Base-by-base conservation (phyloP, 345 rosid genomes). In the Schrenkiella parvula region DNA sequence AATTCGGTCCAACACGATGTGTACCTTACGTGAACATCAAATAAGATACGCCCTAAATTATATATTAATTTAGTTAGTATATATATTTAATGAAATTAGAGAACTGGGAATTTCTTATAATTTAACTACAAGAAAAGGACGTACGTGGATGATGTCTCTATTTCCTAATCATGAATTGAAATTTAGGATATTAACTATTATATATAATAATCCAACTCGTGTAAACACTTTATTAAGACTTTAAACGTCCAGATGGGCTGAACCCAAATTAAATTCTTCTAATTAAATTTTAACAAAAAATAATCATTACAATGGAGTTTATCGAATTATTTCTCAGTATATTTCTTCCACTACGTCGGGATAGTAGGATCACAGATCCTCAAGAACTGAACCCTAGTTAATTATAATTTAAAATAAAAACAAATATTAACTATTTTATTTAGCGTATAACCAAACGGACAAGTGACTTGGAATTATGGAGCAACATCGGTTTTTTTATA, bases 91-190 rank as follows among this genome's bases (percentile, higher is more conserved):
- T 26, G 62, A 52, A 22, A 48, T 19, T 44, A 39, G 17, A 32
- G 54, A 29, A 14, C 12, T 38, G 11, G 64, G 10, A 68, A 68
- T 17, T 29, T 56, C 26, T 26, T 25, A 55, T 43, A 43, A 5
- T 69, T 22, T 57, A 44, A 57, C 55, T 21, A 44, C 22, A 69
- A 44, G 55, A 69, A 69, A 69, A 2, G 73, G 64, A 57, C 65
- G 44, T 56, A 56, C 64, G 44, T 69, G 44, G 57, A 57, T 57
- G 29, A 44, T 69, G 63, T 39, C 19, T 57, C 35, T 39, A 21
- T n/a, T 56, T 53, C 65, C 17, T 57, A 44, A 69, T 43, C 55
- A 69, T 68, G 32, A 31, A 14, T 39, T 13, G 44, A 17, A 17
- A 44, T 17, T 18, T 54, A 28, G 34, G 15, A 43, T 69, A 57